phyloP scores from a whole-genome alignment of 495 filamentous ascomycete genomes.

The Chaetomidium leptoderma region DNA sequence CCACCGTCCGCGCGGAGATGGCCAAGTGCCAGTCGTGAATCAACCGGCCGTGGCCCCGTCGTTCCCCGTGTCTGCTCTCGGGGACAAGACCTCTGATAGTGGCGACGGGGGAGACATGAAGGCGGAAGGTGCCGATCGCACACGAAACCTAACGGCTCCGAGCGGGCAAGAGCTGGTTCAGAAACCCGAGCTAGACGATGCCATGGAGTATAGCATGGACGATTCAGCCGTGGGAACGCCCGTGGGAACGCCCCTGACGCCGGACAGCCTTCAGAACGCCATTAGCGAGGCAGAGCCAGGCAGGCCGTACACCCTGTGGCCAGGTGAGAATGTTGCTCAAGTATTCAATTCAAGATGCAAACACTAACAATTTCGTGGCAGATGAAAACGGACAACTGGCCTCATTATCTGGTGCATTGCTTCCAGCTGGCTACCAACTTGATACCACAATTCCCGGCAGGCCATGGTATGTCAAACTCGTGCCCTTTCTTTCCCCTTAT shows the following conservation, averaged over 20 bases:
- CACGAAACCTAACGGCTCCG: neutral
- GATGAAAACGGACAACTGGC: conserved; percentile 13
- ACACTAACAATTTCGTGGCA: neutral
- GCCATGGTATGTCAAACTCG: too few relatives aligned
- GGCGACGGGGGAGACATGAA: neutral
- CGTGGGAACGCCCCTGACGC: neutral
- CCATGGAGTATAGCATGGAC: neutral
- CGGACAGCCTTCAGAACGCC: neutral
- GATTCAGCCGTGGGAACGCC: neutral
- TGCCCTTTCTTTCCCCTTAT: too few relatives aligned
- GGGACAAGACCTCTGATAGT: neutral
- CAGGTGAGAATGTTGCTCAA: conserved; percentile 14
- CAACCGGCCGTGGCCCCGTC: neutral
- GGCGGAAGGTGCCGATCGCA: neutral
- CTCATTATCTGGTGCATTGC: conserved; percentile 14
- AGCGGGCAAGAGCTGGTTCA: neutral
- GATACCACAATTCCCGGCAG: conserved; percentile 10
- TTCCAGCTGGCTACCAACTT: conserved; percentile 28
- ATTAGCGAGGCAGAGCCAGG: conserved; percentile 28
- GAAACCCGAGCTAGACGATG: neutral
- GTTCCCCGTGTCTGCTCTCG: neutral
- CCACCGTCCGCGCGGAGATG: neutral
- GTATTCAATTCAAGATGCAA: neutral
- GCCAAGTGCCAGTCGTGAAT: too few relatives aligned
- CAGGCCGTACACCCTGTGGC: conserved; percentile 30